A percentile compares a stretch with the other conserved stretches of the same genome.
Evolutionary conservation across 176 grass and related monocot genomes (phyloP).

Genomic region (Guadua angustifolia): DNA sequence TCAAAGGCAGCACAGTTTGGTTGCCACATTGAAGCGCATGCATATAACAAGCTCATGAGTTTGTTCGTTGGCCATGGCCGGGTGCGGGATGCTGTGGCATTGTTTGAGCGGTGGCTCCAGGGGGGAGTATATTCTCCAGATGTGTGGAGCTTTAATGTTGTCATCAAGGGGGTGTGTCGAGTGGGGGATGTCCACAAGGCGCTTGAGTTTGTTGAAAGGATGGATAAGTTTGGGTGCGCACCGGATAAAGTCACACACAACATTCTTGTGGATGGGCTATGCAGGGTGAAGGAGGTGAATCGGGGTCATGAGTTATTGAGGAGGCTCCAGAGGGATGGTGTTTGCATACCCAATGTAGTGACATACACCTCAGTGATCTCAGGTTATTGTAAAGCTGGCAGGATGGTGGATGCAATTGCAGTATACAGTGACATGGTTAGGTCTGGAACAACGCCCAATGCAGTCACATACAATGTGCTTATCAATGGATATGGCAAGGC

Average conservation of each 20-base stretch:
- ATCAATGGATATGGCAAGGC: constrained; percentile 89
- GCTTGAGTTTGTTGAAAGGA: constrained; percentile 59
- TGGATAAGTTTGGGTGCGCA: constrained; percentile 70
- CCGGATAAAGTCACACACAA: constrained; percentile 81
- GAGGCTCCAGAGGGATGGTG: constrained; percentile 63
- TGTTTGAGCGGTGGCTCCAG: constrained; percentile 64
- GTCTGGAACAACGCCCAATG: constrained; percentile 60
- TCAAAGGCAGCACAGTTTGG: constrained; percentile 44
- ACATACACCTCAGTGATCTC: constrained; percentile 86
- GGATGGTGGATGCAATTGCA: constrained; percentile 63
- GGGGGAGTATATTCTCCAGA: constrained; percentile 54
- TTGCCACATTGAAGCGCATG: constrained; percentile 51
- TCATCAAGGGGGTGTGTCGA: constrained; percentile 71
- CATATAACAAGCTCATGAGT: constrained; percentile 77
- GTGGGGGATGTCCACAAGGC: constrained; percentile 67
- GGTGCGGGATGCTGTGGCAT: constrained; percentile 45
- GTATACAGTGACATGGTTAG: constrained; percentile 78
- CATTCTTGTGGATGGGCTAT: constrained; percentile 82
- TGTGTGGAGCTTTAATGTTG: constrained; percentile 80
- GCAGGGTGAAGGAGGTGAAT: constrained; percentile 59
- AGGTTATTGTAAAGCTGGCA: constrained; percentile 73
- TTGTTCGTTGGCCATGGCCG: constrained; percentile 48
- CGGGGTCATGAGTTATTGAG: constrained; percentile 64
- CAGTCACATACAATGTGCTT: constrained; percentile 87
- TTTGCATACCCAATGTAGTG: constrained; percentile 73